Base-by-base conservation (phyloP, 805 yeast genomes). In the Zygoascus biomembranicola region DNA sequence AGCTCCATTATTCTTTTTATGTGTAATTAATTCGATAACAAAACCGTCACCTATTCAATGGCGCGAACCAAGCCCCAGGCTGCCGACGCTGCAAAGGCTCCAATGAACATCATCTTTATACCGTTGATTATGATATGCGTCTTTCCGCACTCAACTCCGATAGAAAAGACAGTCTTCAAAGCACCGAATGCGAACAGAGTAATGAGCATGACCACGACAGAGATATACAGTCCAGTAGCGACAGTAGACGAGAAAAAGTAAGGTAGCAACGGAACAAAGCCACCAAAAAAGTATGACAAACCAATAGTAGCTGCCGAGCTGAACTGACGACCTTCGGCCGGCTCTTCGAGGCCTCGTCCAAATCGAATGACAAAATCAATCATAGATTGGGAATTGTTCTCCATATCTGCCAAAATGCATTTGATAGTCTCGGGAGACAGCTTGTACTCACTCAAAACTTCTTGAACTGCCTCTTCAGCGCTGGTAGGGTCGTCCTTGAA, bases 71-170 rank as follows among this genome's bases (percentile, higher is more conserved):
- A 79, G 46, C 80, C 81, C 96, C 96, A 92, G 10, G 99, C 99
- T 23, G 95, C 87, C 4, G 96, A 95, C 4, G 99, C 98, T 20
- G 99, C 98, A 32, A 86, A 73, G n/a, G 97, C 95, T 42, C 99
- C 99, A 50, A 88, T 90, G n/a, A 85, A 70, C 52, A 89, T 82
- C 98, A 94, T 92, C 71, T 89, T 95, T 18, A 85, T 54, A 45
- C 97, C 98, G 69, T 90, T 97, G 50, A 75, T 71, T 2, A 85
- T 71, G 49, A 69, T 67, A 52, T 58, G 56, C 32, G 47, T 48
- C 19, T 52, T 58, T n/a, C 87, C 77, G 61, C 87, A 80, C 57
- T 82, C 90, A 23, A 80, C 81, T 52, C 95, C 96, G 73, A 90
- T 81, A 3, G 97, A 85, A 50, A 90, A 80, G 44, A 85, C 71